Evolutionary conservation across 2,329 filamentous ascomycete species (phyloP).

Genomic region (Venturia nashicola): DNA sequence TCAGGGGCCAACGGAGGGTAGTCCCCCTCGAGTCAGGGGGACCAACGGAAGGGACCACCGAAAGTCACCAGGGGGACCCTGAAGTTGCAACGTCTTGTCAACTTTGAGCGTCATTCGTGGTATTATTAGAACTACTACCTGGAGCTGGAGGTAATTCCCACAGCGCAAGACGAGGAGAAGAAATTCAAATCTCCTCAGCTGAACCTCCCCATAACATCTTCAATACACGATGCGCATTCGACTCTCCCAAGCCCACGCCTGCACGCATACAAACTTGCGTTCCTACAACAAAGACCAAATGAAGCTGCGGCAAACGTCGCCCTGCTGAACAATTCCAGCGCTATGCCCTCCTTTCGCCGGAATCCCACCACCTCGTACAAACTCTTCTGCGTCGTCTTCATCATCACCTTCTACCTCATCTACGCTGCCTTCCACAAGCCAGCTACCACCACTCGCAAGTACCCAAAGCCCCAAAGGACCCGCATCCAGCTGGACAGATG

Average conservation of each 20-base stretch:
- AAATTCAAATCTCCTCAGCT: background rate
- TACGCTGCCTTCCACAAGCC: constrained; percentile 25
- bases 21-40: too few species aligned
- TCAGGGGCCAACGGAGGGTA: too few species aligned
- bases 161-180: background rate
- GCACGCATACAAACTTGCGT: background rate
- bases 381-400: constrained; percentile 25
- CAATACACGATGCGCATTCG: background rate
- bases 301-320: background rate
- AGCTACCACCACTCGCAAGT: constrained; percentile 10
- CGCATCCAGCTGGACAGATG: constrained; percentile 9
- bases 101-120: background rate
- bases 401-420: constrained; percentile 28
- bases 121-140: too few species aligned
- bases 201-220: background rate
- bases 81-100: background rate
- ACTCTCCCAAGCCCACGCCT: background rate
- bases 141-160: too few species aligned
- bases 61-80: too few species aligned
- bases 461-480: constrained; percentile 12
- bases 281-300: background rate
- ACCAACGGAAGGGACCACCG: too few species aligned
- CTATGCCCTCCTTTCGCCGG: constrained; percentile 14
- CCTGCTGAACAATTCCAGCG: background rate
- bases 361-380: constrained; percentile 30